Conservation (phyloP, 192 early-diverging fungal species). For the Coemansia sp. region DNA sequence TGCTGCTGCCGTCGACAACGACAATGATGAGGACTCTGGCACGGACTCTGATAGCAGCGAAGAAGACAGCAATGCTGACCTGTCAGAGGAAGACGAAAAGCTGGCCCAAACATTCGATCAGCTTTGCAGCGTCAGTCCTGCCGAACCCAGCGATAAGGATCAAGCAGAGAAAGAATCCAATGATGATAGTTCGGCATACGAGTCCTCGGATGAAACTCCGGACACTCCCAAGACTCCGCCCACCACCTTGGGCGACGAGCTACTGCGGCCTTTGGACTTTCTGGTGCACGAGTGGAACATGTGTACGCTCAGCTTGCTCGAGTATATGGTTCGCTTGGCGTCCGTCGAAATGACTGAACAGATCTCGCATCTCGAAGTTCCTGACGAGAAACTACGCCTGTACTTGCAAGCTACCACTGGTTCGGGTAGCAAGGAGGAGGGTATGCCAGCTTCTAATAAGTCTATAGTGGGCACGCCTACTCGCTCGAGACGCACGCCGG, state of each 20-base stretch:
- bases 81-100: not conserved
- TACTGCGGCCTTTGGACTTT: conserved; percentile 29
- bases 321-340: conserved; percentile 65
- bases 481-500: not conserved
- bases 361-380: conserved; percentile 61
- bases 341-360: conserved; percentile 69
- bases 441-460: not conserved
- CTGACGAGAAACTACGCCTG: conserved; percentile 69
- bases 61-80: not conserved
- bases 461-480: not conserved
- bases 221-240: not conserved
- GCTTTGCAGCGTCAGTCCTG: not conserved
- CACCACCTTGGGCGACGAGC: not conserved
- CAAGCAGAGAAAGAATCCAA: not conserved
- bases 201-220: not conserved
- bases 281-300: conserved; percentile 34
- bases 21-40: not conserved
- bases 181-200: not conserved
- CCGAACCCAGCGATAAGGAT: not conserved
- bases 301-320: conserved; percentile 62
- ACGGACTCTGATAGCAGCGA: conserved; percentile 7
- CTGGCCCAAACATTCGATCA: not conserved
- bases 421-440: not conserved
- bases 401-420: conserved; percentile 44
- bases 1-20: not conserved